Conservation (phyloP, 805 yeast genomes). For the Metschnikowia anglica region DNA sequence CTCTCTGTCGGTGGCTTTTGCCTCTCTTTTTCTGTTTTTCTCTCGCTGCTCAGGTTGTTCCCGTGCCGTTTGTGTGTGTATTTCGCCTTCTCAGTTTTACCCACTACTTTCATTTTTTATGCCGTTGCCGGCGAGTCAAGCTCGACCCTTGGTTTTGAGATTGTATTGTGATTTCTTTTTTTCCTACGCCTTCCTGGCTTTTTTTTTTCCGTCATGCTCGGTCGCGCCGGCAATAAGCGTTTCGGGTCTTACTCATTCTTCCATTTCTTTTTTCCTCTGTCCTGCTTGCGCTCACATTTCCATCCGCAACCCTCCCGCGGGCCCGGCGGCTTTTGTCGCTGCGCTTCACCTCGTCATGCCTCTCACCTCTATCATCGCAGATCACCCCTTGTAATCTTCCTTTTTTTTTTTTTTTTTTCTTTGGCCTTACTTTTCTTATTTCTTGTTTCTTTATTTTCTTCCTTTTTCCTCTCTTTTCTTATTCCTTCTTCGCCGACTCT, state of each 20-base stretch:
- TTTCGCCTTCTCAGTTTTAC: no score
- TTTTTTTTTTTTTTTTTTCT: background rate
- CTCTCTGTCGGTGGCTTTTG: no score
- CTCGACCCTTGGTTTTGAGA: no score
- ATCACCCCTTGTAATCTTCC: background rate
- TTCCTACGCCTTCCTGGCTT: background rate
- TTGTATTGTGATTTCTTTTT: no score
- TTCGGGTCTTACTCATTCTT: background rate
- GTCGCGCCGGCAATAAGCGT: background rate
- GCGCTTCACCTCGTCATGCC: no score
- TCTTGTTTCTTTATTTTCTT: background rate
- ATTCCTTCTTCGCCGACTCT: background rate
- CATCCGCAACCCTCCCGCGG: conserved; percentile 6
- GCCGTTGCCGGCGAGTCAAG: no score
- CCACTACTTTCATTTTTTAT: no score
- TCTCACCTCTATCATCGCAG: no score
- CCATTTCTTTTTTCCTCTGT: conserved; percentile 5
- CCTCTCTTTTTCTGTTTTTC: no score
- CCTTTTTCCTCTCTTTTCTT: background rate
- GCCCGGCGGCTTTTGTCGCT: conserved; percentile 9
- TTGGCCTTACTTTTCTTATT: background rate
- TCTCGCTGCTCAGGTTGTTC: no score
- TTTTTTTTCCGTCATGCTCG: background rate
- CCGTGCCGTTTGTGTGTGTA: no score
- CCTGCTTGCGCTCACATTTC: conserved; percentile 7